Evolutionary conservation across 164 flowering plant genomes (phyloP).

Genomic region (Tetrastigma voinierianum): DNA sequence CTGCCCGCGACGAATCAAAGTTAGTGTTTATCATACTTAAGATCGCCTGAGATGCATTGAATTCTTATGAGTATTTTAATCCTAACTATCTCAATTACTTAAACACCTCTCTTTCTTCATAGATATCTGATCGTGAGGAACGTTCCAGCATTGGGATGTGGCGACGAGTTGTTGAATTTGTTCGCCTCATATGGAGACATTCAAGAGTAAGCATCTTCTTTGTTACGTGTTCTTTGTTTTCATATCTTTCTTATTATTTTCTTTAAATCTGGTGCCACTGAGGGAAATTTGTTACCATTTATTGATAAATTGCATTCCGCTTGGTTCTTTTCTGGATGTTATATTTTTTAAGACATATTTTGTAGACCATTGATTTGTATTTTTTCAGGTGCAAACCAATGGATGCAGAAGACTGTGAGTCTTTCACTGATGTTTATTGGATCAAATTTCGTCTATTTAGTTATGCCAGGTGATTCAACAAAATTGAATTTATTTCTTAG

Average conservation of each 20-base stretch:
- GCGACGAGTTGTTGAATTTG: constrained; percentile 60
- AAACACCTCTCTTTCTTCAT: neutral
- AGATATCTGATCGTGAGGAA: constrained; percentile 86
- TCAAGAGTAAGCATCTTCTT: constrained; percentile 57
- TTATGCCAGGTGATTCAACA: constrained; percentile 71
- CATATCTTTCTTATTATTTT: too few relatives aligned
- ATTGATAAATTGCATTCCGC: too few relatives aligned
- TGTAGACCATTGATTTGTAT: too few relatives aligned
- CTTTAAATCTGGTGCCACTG: too few relatives aligned
- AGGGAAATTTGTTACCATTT: too few relatives aligned
- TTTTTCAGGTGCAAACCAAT: constrained; percentile 72
- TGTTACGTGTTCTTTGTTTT: neutral
- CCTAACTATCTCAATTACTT: neutral
- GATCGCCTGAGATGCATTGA: neutral
- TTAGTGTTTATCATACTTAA: constrained; percentile 3
- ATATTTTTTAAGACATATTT: too few relatives aligned
- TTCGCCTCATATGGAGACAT: constrained; percentile 77
- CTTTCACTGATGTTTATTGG: constrained; percentile 89
- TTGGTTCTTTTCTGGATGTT: too few relatives aligned
- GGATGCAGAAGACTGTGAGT: constrained; percentile 92
- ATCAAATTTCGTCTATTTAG: constrained; percentile 59
- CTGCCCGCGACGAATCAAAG: constrained; percentile 97
- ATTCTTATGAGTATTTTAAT: neutral
- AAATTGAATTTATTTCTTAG: neutral
- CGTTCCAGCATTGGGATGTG: constrained; percentile 86